Base-by-base conservation (phyloP, 495 filamentous ascomycete genomes). In the Hypoxylon lenormandii region DNA sequence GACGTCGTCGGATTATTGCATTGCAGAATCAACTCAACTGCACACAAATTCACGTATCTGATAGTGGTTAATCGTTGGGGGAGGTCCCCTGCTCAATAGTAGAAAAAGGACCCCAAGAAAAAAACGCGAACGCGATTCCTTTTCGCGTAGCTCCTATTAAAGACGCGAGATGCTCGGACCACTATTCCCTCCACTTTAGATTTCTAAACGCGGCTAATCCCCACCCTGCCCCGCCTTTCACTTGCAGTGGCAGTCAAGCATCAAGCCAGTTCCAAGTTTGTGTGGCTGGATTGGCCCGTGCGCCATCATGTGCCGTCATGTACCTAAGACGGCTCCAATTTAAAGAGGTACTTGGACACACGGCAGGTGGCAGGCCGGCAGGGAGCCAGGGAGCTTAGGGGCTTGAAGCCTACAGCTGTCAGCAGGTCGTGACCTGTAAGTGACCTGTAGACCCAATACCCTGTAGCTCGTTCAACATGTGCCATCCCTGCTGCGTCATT, bases 51-150 rank as follows among this genome's bases (percentile, higher is more conserved):
- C 15, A 23, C 52, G 37, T 47, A 56, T 60, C 49, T 30, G 59
- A 38, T 64, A 51, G 30, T 43, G 2, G 30, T 5, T 33, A 8
- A 8, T 11, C 1, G 10, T 33, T 3, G 30, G 30, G 5, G 43
- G 13, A 50, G 13, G 42, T 16, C 59, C 40, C 65, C 56, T 68
- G 51, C 30, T 38, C 57, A 68, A 46, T 50, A 69, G 51, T 54
- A 47, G 38, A 28, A 52, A 57, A 61, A 68, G 37, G 26, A 8
- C 11, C 13, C 30, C 50, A 54, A 22, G 40, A 54, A 18, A 47
- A 38, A 71, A 60, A 71, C 68, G 68, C 68, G 68, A 33, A 63
- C 68, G 68, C 68, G 68, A 49, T 45, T 7, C 53, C 28, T 60
- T 65, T 56, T 66, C 62, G 61, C 68, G 68, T 65, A 56, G 45